Evolutionary conservation across 495 filamentous ascomycete genomes (phyloP), one percentile per base, ranked within the genome.

Genomic region (Podospora sp.): DNA sequence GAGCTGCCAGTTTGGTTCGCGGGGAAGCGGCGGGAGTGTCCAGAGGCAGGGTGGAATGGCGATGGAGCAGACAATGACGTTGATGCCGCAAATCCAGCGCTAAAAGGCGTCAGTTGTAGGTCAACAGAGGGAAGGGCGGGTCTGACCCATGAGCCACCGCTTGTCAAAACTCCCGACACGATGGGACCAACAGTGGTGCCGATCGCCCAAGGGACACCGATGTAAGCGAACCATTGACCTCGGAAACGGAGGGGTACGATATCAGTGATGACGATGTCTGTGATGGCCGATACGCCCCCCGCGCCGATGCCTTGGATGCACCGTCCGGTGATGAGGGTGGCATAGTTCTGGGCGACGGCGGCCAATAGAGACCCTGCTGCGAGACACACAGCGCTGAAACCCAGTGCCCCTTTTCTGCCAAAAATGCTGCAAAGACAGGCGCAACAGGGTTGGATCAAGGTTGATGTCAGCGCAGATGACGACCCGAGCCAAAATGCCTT

Each of bases 361-460:
- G 92, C 92, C 80, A 91, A 89, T 58, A 94, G 79, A 50, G 89
- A 89, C 63, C 92, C 92, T 24, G 87, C 86, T 33, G 89, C 90
- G 79, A 94, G 94, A 40, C 91, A 92, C 55, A 90, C 90, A 65
- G 93, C 79, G 61, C 85, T 90, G 63, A 93, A 79, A 58, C 91
- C 75, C 66, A 89, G 79, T 6, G 86, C 66, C 8, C 26, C 59
- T 25, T 75, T 77, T 24, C 80, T 72, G 16, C 80, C 80, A 63
- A 86, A 84, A 33, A 84, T 81, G 71, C 85, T 75, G 50, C 77
- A 81, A 65, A 87, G 78, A 25, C 75, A 74, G 25, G 78, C 80
- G 69, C 80, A 80, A 56, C 76, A 75, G 2, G 83, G 83, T 62
- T 83, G 81, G 52, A 85, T 81, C 22, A 84, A 77, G 18, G 83